Percentiles rank a stretch among this genome's conserved stretches.
Conservation (phyloP, 139 green algal genomes). For the Tetraselmis chui region DNA sequence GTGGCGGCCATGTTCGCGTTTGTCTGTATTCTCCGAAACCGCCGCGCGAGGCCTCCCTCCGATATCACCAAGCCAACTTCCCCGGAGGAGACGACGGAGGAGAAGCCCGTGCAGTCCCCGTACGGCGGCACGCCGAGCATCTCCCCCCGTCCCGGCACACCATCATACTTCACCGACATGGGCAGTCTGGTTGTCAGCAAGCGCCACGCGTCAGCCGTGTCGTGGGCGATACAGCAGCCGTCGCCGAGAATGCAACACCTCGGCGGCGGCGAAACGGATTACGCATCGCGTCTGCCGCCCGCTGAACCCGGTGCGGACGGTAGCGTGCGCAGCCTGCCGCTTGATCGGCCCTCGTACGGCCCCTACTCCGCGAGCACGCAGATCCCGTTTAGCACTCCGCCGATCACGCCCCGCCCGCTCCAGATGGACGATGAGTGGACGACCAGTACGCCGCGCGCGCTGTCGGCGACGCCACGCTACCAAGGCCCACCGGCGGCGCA, state of each 20-base stretch:
- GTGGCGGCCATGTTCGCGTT: too few species aligned
- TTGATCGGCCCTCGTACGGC: background rate
- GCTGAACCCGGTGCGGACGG: background rate
- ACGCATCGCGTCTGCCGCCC: background rate
- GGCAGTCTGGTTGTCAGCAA: background rate
- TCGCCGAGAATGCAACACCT: too few species aligned
- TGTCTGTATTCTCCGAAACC: too few species aligned
- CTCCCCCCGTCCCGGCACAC: background rate
- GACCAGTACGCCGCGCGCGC: background rate
- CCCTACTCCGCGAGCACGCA: background rate
- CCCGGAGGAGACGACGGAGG: too few species aligned
- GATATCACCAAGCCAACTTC: too few species aligned
- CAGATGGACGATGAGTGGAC: background rate
- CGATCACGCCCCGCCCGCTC: background rate
- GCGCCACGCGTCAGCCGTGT: background rate
- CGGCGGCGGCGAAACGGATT: too few species aligned
- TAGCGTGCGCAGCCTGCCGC: background rate
- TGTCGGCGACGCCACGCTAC: background rate
- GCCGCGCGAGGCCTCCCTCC: too few species aligned
- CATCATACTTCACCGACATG: background rate
- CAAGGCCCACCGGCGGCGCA: background rate
- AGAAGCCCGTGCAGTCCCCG: background rate
- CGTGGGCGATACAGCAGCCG: background rate
- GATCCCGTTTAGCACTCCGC: background rate
- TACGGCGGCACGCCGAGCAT: background rate